Evolutionary conservation across 116 monocot genomes (phyloP), one percentile per base, ranked within the genome.

Genomic region (Papilionanthe hybrid): DNA sequence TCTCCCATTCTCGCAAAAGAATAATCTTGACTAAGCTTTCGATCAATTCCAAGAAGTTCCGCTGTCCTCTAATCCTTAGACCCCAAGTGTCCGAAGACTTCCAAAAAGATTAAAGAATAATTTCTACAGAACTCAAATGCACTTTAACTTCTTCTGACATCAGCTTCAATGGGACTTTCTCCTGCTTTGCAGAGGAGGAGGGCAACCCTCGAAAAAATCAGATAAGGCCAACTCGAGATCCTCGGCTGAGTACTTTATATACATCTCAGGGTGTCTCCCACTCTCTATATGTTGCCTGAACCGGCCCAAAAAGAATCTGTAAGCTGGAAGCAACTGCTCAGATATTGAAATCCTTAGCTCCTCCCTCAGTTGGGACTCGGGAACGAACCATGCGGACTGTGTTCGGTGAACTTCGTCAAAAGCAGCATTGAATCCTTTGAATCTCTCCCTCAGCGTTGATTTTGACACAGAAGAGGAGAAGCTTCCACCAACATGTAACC

Each of bases 331-430:
- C 72, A 90, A 28, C 77, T 57, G 84, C 83, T 91, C 96, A 0
- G 85, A 86, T 18, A 97, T 89, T 1, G 96, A 94, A 41, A 97
- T 92, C 86, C 88, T 88, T 27, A 97, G 86, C 84, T 97, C 96
- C 81, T 94, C 94, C 67, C 89, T 86, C 56, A 97, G 80, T 73
- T 94, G 94, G 4, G 65, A 4, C 53, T 97, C 96, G 0, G 94
- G 88, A 55, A 94, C 92, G 22, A 67, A 53, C 96, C 96, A 97
- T 1, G 28, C 37, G 0, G 94, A 82, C 79, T 97, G 96, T 1
- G 71, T 81, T 78, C 87, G 82, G 57, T 97, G 92, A 0, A 79
- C 82, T 78, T 97, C 96, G 25, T 94, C 96, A 45, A 97, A 97
- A 5, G 89, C 83, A 7, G 87, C 82, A 79, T 94, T 97, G 84